Base-by-base conservation (phyloP, 2,329 filamentous ascomycete species). In the Myriosclerotinia scirpicola region DNA sequence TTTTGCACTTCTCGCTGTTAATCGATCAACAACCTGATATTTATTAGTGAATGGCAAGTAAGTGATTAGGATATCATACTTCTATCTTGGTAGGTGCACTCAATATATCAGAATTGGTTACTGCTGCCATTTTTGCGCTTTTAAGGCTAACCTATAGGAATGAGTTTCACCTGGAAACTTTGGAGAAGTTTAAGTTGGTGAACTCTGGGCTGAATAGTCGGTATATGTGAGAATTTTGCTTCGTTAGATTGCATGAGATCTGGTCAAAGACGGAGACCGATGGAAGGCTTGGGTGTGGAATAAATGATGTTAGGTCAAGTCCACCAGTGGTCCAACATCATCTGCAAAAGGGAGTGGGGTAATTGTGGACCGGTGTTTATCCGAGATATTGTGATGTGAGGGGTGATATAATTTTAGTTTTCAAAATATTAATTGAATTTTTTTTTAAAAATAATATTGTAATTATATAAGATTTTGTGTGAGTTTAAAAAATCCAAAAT, bases 51-150 rank as follows among this genome's bases (percentile, higher is more conserved):
- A 17, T n/a, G 6, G 20, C 14, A 34, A 40, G 22, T 26, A 7
- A 11, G 26, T 5, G 20, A n/a, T 14, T 20, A 20, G 22, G 12
- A 46, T 34, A 34, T 20, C 6, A 20, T 60, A 65, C 64, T 46
- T 65, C 46, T 65, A 65, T 65, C 34, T 65, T 60, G 30, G 64
- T 65, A 15, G 54, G 34, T 15, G 30, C 50, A 38, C 54, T 54
- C 30, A 48, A 54, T 38, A 69, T 52, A 52, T 63, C n/a, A 20
- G 61, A 54, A 52, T 63, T 69, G 8, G 55, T 69, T 15, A 69
- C 53, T 38, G 67, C 36, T 54, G 67, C 65, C 67, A 69, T 69
- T 36, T 50, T 38, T 38, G 30, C 20, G 4, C 44, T n/a, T 48
- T 17, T 20, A 11, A 60, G 22, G 30, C n/a, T 34, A 34, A 26